Percentiles rank a stretch among this genome's conserved stretches.
Evolutionary conservation across 768 basidiomycete genomes (phyloP).

Genomic region (Vararia minispora): DNA sequence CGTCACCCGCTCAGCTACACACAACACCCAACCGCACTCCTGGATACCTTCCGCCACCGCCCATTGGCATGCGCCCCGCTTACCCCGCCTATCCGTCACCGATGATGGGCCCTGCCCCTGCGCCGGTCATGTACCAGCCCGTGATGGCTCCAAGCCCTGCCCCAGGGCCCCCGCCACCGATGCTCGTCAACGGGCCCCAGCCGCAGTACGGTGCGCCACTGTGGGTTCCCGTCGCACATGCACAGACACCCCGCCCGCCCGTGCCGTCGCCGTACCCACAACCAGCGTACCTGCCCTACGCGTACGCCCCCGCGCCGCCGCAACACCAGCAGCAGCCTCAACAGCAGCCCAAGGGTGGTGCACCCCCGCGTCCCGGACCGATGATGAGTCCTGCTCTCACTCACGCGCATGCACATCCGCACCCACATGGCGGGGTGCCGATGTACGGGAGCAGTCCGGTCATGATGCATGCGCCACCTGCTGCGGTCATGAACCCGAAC

Average conservation of each 20-base stretch:
- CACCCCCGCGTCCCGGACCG: conserved; percentile 28
- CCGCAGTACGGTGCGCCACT: conserved; percentile 50
- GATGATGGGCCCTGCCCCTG: conserved; percentile 64
- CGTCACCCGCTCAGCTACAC: neutral
- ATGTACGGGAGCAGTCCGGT: conserved; percentile 66
- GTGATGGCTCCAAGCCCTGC: conserved; percentile 52
- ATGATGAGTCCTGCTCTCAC: conserved; percentile 69
- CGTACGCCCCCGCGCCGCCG: conserved; percentile 34
- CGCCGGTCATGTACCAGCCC: conserved; percentile 55
- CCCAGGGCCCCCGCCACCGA: conserved; percentile 43
- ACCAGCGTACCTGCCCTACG: conserved; percentile 51
- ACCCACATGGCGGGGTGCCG: too few relatives aligned
- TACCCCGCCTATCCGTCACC: conserved; percentile 57
- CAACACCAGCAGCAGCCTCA: conserved; percentile 31
- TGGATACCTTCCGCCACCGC: conserved; percentile 19
- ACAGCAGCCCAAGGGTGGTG: conserved; percentile 26
- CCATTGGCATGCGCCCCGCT: conserved; percentile 39
- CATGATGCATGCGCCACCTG: conserved; percentile 42
- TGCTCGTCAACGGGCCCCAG: conserved; percentile 51
- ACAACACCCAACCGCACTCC: conserved; percentile 6
- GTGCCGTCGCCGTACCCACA: conserved; percentile 51
- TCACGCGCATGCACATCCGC: conserved; percentile 32
- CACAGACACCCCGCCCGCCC: conserved; percentile 36
- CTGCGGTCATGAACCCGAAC: conserved; percentile 24
- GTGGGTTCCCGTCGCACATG: conserved; percentile 49